Percentiles rank a stretch among this genome's conserved stretches.
Conservation (phyloP, 352 stramenopile genomes). For the Thalassiosira oceanica region DNA sequence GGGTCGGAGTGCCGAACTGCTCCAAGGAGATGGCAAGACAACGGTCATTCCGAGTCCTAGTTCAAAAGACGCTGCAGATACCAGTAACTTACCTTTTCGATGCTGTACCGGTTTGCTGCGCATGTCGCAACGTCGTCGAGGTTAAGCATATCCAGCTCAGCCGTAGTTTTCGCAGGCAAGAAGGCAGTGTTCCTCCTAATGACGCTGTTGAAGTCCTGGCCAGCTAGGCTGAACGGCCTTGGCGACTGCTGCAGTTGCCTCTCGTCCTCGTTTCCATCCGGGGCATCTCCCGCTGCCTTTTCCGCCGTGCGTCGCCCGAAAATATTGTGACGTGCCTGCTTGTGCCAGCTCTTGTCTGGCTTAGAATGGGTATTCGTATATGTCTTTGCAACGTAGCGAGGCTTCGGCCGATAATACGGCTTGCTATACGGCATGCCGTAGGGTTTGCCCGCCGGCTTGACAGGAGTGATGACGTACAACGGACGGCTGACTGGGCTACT, state of each 20-base stretch:
- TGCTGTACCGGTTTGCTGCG: slow-evolving; percentile 20
- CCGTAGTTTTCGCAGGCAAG: slow-evolving; percentile 7
- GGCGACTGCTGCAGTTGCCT: not conserved
- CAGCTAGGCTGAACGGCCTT: not conserved
- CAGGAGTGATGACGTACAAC: no score
- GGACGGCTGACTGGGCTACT: no score
- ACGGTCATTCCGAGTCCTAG: no score
- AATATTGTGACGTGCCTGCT: not conserved
- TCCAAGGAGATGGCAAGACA: not conserved
- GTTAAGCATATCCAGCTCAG: slow-evolving; percentile 6
- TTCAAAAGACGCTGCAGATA: no score
- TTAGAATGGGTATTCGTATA: no score
- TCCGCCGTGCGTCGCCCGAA: no score
- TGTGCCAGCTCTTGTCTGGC: not conserved
- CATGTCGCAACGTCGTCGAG: slow-evolving; percentile 17
- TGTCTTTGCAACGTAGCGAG: no score
- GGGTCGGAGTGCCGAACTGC: not conserved
- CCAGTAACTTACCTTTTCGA: slow-evolving; percentile 8
- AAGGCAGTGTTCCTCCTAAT: slow-evolving; percentile 7
- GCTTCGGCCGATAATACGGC: no score
- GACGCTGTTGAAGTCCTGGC: slow-evolving; percentile 7
- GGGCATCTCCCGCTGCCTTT: no score
- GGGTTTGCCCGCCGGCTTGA: no score
- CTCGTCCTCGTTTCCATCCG: no score
- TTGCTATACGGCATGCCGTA: no score